Evolutionary conservation across 768 basidiomycete genomes (phyloP), one percentile per base, ranked within the genome.

Genomic region (Boletellus emodensis): DNA sequence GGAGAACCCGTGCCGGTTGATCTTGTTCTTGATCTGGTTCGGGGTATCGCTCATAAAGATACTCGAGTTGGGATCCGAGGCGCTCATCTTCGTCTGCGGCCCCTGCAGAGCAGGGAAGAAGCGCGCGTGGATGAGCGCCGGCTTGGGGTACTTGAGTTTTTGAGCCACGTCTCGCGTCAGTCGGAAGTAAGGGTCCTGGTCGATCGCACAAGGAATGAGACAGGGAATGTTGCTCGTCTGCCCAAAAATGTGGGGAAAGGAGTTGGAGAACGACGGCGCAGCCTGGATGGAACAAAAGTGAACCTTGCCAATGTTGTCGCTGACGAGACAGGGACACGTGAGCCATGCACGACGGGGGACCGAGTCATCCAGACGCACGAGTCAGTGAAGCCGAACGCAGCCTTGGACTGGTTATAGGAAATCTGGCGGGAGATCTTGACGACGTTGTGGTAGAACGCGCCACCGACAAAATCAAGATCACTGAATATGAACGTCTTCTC

Each of bases 101-200:
- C 96, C 96, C 70, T 97, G 95, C 10, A 99, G 78, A 5, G 96
- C 94, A 11, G 96, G 96, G 75, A 99, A 95, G 78, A 99, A 99
- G 64, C 95, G 95, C 41, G 94, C 81, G 70, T 98, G 94, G 43
- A 99, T 73, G 22, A 97, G 80, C 2, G 88, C 72, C 2, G 96
- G 96, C 68, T 99, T 99, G 38, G 87, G 92, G 73, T 95, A 96
- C 70, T 92, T 95, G 61, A 99, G 82, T 64, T 91, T 91, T 57
- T 80, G 81, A 3, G 96, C 95, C 40, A 93, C 89, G 69, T 99
- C 96, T 39, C 96, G 88, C 28, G 96, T 97, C 40, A 98, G 78
- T 46, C 96, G 93, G 82, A 99, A 99, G 75, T 99, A 94, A 2
- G 90, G 88, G 64, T 93, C 90, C 66, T 96, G 94, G 69, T 99